Percentiles rank a stretch among this genome's conserved stretches.
phyloP scores from a whole-genome alignment of 148 eudicot species.

The Diospyros kaki region DNA sequence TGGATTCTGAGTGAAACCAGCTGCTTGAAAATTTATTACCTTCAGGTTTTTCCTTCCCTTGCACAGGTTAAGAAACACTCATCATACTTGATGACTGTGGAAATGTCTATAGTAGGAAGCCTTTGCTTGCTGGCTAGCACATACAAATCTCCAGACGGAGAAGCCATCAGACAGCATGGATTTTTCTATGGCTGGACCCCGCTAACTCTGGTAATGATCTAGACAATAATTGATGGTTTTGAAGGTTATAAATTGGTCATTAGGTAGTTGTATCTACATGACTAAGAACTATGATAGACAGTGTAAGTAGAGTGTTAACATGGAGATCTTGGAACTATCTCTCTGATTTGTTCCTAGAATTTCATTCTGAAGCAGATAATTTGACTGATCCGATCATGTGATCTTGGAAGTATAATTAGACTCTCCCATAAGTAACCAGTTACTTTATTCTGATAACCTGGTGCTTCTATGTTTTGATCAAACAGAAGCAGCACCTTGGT shows the following conservation, averaged over 20 bases:
- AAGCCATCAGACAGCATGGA: constrained; percentile 73
- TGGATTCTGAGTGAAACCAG: neutral
- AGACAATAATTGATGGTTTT: constrained; percentile 8
- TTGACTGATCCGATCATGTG: neutral
- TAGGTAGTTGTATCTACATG: neutral
- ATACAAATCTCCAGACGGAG: constrained; percentile 85
- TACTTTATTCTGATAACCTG: neutral
- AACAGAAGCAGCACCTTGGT: neutral
- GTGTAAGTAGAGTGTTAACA: neutral
- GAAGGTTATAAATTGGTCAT: neutral
- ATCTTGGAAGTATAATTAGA: neutral
- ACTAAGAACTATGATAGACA: neutral
- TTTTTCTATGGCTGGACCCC: constrained; percentile 85
- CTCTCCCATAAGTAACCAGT: neutral
- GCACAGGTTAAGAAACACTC: constrained; percentile 85
- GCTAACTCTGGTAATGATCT: constrained; percentile 59
- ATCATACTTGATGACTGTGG: constrained; percentile 92
- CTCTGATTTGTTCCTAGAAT: neutral
- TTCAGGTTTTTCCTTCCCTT: neutral
- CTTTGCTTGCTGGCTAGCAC: constrained; percentile 80
- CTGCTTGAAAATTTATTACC: neutral
- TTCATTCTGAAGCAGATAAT: neutral
- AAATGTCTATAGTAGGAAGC: constrained; percentile 94
- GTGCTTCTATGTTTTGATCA: neutral
- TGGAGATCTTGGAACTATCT: neutral